Evolutionary conservation across 495 filamentous ascomycete species (phyloP).

Genomic region (Aspergillus cristatus): DNA sequence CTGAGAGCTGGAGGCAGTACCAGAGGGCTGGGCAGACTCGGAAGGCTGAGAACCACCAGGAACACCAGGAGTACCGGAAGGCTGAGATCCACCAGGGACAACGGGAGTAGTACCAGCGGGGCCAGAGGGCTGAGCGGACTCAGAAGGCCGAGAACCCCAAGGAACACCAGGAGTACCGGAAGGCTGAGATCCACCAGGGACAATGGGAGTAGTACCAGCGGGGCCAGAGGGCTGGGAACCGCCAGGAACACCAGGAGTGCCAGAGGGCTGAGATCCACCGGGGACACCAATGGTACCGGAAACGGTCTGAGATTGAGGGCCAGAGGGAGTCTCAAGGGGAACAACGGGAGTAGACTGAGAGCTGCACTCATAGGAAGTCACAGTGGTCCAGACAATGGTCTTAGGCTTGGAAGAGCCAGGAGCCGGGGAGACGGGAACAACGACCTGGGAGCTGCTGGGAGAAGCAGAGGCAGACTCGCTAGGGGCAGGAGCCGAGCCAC

Average conservation of each 20-base stretch:
- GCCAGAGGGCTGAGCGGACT: constrained; percentile 1
- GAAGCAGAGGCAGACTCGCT: constrained; percentile 1
- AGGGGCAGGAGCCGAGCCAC: constrained; percentile 7
- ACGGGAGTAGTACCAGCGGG: not conserved
- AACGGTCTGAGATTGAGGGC: too few species aligned
- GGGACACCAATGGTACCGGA: not conserved
- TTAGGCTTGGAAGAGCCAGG: constrained; percentile 6
- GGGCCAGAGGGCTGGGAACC: not conserved
- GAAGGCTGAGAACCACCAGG: constrained; percentile 8
- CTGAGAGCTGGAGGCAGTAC: constrained; percentile 1
- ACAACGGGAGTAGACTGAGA: not conserved
- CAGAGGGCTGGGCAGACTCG: constrained; percentile 4
- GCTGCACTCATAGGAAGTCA: constrained; percentile 1
- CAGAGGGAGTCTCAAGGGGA: constrained; percentile 3
- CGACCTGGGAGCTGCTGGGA: not conserved
- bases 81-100: too few species aligned
- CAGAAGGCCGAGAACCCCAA: constrained; percentile 8
- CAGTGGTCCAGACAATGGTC: constrained; percentile 1
- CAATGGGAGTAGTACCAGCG: not conserved
- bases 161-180: not conserved
- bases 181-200: not conserved
- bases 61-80: not conserved
- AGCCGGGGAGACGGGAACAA: constrained; percentile 6
- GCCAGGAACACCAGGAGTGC: not conserved
- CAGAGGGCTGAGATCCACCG: not conserved